Evolutionary conservation across 345 rosid genomes (phyloP).

Genomic region (Salix dunnii): DNA sequence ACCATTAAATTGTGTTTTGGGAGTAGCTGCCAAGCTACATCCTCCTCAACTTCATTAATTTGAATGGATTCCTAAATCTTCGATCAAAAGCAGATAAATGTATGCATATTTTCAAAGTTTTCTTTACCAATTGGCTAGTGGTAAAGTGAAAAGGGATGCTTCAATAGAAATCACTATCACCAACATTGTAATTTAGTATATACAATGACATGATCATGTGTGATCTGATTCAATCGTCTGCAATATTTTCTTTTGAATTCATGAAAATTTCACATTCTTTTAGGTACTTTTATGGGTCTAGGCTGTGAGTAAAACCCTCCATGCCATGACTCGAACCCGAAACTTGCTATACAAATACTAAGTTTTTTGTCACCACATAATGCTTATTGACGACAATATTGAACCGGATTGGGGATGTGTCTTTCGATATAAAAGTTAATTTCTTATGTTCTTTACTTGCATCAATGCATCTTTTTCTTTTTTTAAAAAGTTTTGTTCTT

Average conservation of each 20-base stretch:
- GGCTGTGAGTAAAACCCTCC: too few species aligned
- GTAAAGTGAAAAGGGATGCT: constrained; percentile 5
- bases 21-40: not conserved
- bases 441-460: too few species aligned
- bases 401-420: too few species aligned
- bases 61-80: not conserved
- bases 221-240: not conserved
- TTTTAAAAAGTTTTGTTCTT: too few species aligned
- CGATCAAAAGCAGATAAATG: not conserved
- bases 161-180: constrained; percentile 4
- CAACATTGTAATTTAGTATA: not conserved
- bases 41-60: not conserved
- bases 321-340: too few species aligned
- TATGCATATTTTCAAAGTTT: not conserved
- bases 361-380: too few species aligned
- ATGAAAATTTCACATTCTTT: too few species aligned
- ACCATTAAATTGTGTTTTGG: not conserved
- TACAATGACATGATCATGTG: not conserved
- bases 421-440: too few species aligned
- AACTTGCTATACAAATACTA: too few species aligned
- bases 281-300: too few species aligned
- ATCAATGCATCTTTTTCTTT: too few species aligned
- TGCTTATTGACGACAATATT: too few species aligned
- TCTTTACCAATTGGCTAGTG: not conserved
- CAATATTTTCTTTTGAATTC: not conserved